Evolutionary conservation across 116 monocot genomes (phyloP).

Genomic region (Dioscorea cayenensis): DNA sequence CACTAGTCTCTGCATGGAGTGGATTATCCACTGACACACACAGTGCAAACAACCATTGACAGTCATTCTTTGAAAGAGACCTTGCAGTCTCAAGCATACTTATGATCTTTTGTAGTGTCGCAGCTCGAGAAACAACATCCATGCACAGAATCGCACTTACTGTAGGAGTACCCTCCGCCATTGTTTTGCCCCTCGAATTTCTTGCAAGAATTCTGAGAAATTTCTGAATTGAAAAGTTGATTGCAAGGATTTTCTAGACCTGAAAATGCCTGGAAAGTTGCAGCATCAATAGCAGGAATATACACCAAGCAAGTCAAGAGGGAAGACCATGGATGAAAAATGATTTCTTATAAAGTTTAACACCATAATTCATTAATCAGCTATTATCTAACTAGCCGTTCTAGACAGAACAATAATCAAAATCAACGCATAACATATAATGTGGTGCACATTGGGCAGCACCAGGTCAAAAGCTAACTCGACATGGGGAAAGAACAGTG

Average conservation of each 20-base stretch:
- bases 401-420: too few relatives aligned
- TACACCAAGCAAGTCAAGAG: neutral
- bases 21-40: slow-evolving; percentile 74
- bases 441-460: too few relatives aligned
- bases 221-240: neutral
- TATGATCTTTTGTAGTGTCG: slow-evolving; percentile 44
- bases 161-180: slow-evolving; percentile 31
- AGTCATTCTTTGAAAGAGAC: slow-evolving; percentile 43
- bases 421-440: too few relatives aligned
- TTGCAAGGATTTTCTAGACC: slow-evolving; percentile 26
- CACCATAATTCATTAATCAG: too few relatives aligned
- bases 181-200: slow-evolving; percentile 1
- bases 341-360: too few relatives aligned
- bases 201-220: neutral
- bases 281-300: neutral
- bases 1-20: slow-evolving; percentile 58
- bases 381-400: too few relatives aligned
- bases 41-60: slow-evolving; percentile 73
- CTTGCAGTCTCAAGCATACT: slow-evolving; percentile 27
- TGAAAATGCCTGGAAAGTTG: slow-evolving; percentile 45
- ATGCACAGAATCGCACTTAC: slow-evolving; percentile 30
- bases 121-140: slow-evolving; percentile 51
- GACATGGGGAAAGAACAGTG: too few relatives aligned
- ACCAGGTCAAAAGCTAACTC: too few relatives aligned
- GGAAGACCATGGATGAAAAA: too few relatives aligned